Evolutionary conservation across 768 basidiomycete species (phyloP).

Genomic region (Nidularia pulvinata): DNA sequence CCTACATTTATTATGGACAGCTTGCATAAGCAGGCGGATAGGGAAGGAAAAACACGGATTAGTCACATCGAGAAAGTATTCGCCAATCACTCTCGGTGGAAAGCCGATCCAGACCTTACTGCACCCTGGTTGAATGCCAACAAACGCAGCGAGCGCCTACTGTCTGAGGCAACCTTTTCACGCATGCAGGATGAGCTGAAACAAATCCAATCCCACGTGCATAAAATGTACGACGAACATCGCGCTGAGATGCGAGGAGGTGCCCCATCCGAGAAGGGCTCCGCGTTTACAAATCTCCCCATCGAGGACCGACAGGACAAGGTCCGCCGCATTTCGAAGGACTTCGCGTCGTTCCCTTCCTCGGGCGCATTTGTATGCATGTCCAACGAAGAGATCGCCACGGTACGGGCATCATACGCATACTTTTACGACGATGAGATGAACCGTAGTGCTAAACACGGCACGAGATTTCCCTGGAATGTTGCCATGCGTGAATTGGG

Average conservation of each 20-base stretch:
- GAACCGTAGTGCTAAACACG: conserved; percentile 7
- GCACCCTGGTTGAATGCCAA: conserved; percentile 28
- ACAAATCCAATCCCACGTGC: conserved; percentile 39
- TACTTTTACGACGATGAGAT: conserved; percentile 36
- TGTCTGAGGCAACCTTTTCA: conserved; percentile 11
- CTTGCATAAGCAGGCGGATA: conserved; percentile 22
- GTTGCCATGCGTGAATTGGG: conserved; percentile 54
- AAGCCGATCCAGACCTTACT: conserved; percentile 24
- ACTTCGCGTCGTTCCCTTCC: conserved; percentile 30
- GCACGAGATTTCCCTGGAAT: conserved; percentile 40
- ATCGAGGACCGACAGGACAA: conserved; percentile 54
- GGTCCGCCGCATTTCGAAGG: conserved; percentile 42
- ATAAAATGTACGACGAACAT: conserved; percentile 23
- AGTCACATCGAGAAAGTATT: conserved; percentile 24
- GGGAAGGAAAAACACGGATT: conserved; percentile 13
- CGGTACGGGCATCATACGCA: conserved; percentile 56
- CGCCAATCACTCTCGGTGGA: conserved; percentile 2
- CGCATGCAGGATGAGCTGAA: conserved; percentile 29
- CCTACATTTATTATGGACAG: conserved; percentile 44
- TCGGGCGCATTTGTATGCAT: conserved; percentile 19
- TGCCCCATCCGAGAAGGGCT: conserved; percentile 7
- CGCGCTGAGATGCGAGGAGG: conserved; percentile 1
- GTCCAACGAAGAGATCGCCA: conserved; percentile 24
- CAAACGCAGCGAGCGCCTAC: conserved; percentile 14
- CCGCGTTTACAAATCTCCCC: conserved; percentile 28